Conservation (phyloP, 2,329 filamentous ascomycete species). For the Alternaria postmessia region DNA sequence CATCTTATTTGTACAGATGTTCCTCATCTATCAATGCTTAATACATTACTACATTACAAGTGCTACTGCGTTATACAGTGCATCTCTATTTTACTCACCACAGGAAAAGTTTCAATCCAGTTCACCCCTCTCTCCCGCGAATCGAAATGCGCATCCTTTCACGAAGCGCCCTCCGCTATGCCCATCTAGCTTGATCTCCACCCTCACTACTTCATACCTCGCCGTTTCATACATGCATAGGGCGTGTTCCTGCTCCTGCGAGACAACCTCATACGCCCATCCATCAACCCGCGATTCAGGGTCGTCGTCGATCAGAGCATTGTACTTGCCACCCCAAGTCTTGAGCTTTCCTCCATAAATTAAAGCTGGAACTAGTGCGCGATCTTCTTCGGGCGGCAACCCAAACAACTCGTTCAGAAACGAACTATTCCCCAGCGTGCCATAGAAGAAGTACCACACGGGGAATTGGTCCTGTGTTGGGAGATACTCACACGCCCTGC, state of each 20-base stretch:
- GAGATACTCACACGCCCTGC: neutral
- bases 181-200: neutral
- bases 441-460: neutral
- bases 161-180: neutral
- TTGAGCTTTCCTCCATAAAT: neutral
- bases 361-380: neutral
- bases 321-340: neutral
- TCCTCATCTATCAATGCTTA: neutral
- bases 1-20: neutral
- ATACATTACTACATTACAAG: neutral
- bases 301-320: neutral
- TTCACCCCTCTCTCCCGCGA: neutral
- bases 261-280: slow-evolving; percentile 5
- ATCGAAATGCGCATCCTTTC: slow-evolving; percentile 9
- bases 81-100: neutral
- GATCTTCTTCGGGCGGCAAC: neutral
- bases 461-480: neutral
- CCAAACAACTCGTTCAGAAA: neutral
- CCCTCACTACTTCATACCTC: slow-evolving; percentile 15
- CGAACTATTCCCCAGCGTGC: neutral
- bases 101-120: neutral
- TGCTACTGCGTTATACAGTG: neutral
- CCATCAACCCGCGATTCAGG: neutral
- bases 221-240: slow-evolving; percentile 11
- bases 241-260: slow-evolving; percentile 7